Base-by-base conservation (phyloP, 441 rosid species). In the Macaranga tanarius region DNA sequence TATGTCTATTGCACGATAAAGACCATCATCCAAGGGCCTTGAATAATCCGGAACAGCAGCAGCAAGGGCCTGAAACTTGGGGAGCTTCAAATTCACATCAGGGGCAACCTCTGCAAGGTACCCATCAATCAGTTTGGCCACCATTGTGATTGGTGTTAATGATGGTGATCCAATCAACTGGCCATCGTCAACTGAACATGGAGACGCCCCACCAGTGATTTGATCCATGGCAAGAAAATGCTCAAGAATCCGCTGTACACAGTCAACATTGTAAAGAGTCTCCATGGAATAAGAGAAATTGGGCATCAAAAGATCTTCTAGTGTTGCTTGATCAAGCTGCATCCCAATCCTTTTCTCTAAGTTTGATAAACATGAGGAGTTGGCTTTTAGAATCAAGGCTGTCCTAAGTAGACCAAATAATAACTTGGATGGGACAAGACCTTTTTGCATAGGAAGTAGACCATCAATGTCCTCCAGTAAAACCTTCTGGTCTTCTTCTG, bases 91-190 rank as follows among this genome's bases (percentile, higher is more conserved):
- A 78, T 93, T 95, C 52, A 88, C 86, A 78, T 95, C 99, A 64
- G 97, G 90, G 48, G 98, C 97, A 78, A 95, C 97, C 91, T 95
- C 99, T 26, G 97, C 95, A 25, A 95, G 92, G 77, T 93, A 95
- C 45, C 98, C 97, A 68, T 95, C 97, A 17, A 95, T 86, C 81
- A 95, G 85, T 89, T 93, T 95, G 62, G 97, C 92, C 54, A 91
- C 99, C 61, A 75, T 86, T 42, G 98, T 83, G 83, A 95, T 82
- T 38, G 99, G 97, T 48, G 97, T 87, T 69, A 90, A 70, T 17
- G 92, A 84, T 58, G 98, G 99, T 3, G 99, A 92, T 23, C 95
- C 93, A 47, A 89, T 87, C 79, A 90, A 81, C 76, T 88, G 96
- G 38, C 91, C 88, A 23, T 93, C 97, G 63, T 90, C 96, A 26